Evolutionary conservation across 2,329 filamentous ascomycete genomes (phyloP), one percentile per base, ranked within the genome.

Genomic region (Dichotomopilus funicola): DNA sequence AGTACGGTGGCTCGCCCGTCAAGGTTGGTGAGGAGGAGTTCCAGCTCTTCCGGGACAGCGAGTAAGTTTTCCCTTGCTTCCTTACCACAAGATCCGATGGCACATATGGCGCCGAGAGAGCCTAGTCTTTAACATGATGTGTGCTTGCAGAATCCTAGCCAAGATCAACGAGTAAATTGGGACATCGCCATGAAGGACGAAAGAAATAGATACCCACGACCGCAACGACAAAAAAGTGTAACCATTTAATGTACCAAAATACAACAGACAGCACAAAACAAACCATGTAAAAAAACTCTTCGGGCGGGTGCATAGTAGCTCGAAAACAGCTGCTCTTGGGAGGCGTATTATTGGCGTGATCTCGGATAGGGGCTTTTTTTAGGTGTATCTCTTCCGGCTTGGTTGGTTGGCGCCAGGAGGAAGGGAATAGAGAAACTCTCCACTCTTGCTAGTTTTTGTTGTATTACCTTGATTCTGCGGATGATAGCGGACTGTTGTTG

Each of bases 11-110:
- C 62, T 94, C 87, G 70, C 87, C 92, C 62, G 86, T 99, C 73
- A 97, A 97, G 84, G 89, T 97, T 66, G 94, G 92, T 65, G 92
- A 99, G 67, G 91, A 97, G 65, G 94, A 99, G 78, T 97, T 84
- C 80, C 85, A 88, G 62, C 85, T 99, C 63, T 99, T 96, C 87
- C 84, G 94, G 69, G 94, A 99, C 76, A 88, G 91, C 79, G 94
- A 99, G 92, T 97, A 86, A 77, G 91, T 87, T 40, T 40, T 42
- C 4, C 27, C 13, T 37, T 27, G 1, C 19, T 27, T 27, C 19
- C 19, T 27, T 27, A 27, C 19, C 19, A 27, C 19, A 27, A 27
- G 19, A 27, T 27, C 19, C 19, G 19, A 27, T 27, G 19, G 19
- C 19, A 27, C 19, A 27, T 27, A 27, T 27, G 19, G 19, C 19